phyloP scores from a whole-genome alignment of 164 flowering plant species.

The Dillenia suffruticosa region DNA sequence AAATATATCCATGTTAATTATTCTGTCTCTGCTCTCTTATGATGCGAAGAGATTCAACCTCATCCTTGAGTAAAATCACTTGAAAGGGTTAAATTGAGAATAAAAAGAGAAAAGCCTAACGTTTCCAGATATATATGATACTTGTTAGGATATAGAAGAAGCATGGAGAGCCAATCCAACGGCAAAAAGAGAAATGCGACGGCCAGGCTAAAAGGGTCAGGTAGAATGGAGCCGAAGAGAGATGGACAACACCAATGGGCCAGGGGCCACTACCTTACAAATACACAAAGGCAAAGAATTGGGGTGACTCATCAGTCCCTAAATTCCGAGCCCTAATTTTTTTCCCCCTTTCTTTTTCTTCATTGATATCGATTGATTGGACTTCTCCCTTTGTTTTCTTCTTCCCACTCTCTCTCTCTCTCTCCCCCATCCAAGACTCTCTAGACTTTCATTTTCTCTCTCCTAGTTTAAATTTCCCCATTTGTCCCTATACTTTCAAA shows the following conservation, averaged over 20 bases:
- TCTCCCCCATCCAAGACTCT: background rate
- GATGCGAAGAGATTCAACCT: too few relatives aligned
- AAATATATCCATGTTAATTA: too few relatives aligned
- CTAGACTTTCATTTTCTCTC: too few relatives aligned
- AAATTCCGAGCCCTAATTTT: background rate
- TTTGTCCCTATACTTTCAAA: background rate
- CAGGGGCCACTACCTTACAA: background rate
- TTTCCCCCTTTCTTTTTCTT: background rate
- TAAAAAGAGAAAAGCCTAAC: too few relatives aligned
- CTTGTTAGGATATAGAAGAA: too few relatives aligned
- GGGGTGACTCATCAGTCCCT: slow-evolving; percentile 11
- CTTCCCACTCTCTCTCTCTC: slow-evolving; percentile 4
- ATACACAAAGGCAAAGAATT: slow-evolving; percentile 3
- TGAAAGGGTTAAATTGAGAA: too few relatives aligned
- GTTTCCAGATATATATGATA: too few relatives aligned
- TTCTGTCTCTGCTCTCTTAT: too few relatives aligned
- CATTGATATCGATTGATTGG: slow-evolving; percentile 17
- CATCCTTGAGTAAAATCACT: too few relatives aligned
- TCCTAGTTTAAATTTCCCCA: background rate
- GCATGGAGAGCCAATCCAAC: background rate
- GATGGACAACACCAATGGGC: background rate
- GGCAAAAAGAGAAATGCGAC: background rate
- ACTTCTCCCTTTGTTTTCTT: slow-evolving; percentile 15
- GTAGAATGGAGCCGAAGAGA: background rate
- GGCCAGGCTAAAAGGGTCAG: background rate